Evolutionary conservation across 139 green algal genomes (phyloP).

Genomic region (Ettlia oleoabundans): DNA sequence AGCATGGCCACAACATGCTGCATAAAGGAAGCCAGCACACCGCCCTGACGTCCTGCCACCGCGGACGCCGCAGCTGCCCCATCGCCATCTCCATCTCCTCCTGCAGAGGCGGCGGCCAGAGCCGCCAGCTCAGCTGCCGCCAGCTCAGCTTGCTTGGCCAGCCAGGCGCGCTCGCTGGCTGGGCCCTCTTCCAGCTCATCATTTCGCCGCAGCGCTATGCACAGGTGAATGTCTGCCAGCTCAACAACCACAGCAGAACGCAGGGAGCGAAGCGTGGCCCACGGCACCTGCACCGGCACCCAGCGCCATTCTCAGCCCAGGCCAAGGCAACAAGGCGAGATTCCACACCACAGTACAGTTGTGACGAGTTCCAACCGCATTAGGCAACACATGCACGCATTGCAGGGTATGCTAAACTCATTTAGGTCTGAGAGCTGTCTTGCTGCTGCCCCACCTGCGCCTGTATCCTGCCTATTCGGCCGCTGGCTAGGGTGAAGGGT

Average conservation of each 20-base stretch:
- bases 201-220: conserved; percentile 23
- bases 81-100: conserved; percentile 5
- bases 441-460: no score
- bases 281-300: conserved; percentile 54
- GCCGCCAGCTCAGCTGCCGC: conserved; percentile 72
- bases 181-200: conserved; percentile 45
- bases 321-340: no score
- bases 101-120: not conserved
- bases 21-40: conserved; percentile 54
- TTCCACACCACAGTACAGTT: no score
- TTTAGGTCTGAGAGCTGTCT: no score
- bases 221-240: conserved; percentile 44
- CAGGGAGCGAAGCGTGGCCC: conserved; percentile 49
- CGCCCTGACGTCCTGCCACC: not conserved
- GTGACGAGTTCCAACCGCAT: no score
- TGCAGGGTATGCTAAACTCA: no score
- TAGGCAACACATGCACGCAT: no score
- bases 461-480: conserved; percentile 50
- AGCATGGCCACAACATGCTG: conserved; percentile 64
- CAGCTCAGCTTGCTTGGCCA: conserved; percentile 78
- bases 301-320: no score
- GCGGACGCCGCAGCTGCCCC: conserved; percentile 29
- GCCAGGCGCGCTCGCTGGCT: conserved; percentile 47
- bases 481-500: conserved; percentile 50
- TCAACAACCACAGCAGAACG: conserved; percentile 49